phyloP scores from a whole-genome alignment of 345 rosid species.

The Hibiscus trionum region DNA sequence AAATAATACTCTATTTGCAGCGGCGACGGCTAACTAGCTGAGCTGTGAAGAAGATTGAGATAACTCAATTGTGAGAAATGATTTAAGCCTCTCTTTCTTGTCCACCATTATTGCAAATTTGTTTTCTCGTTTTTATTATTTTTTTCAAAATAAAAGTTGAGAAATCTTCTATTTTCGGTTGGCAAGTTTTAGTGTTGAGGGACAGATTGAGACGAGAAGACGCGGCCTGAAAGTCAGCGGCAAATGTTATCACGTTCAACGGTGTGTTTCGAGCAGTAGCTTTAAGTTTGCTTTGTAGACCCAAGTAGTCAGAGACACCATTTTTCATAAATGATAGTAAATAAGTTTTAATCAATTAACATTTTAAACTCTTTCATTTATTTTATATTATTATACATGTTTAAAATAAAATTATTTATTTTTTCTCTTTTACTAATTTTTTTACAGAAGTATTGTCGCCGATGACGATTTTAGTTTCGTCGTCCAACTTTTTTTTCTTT shows the following conservation, averaged over 20 bases:
- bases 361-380: no score
- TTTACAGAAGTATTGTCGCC: no score
- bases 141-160: background rate
- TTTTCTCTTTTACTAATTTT: no score
- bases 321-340: no score
- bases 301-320: no score
- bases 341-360: no score
- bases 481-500: no score
- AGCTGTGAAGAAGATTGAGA: constrained; percentile 37
- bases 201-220: background rate
- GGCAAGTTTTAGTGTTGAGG: background rate
- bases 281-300: background rate
- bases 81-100: constrained; percentile 28
- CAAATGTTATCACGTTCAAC: background rate
- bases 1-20: constrained; percentile 55
- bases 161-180: background rate
- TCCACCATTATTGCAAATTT: constrained; percentile 26
- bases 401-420: no score
- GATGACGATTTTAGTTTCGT: no score
- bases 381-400: no score
- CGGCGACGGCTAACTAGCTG: constrained; percentile 41
- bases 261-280: background rate
- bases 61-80: constrained; percentile 43
- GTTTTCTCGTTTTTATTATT: no score
- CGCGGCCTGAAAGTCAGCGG: background rate